Conservation (phyloP, 2,329 filamentous ascomycete species). For the Periconia sp. region DNA sequence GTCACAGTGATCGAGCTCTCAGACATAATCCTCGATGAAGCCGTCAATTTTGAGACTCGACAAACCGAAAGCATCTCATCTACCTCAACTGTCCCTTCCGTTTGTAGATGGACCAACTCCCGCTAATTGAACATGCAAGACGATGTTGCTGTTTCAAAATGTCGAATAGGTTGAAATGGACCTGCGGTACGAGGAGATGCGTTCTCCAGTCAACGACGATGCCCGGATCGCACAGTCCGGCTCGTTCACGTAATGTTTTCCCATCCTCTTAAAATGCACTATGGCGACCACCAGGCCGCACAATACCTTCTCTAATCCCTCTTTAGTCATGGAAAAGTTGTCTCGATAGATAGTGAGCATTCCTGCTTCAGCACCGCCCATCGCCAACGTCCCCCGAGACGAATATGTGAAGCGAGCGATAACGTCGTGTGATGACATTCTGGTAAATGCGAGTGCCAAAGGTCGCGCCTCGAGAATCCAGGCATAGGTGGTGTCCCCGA, state of each 20-base stretch:
- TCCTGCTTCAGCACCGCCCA: conserved; percentile 34
- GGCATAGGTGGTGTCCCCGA: conserved; percentile 24
- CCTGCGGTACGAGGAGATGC: conserved; percentile 6
- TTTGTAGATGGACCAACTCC: too few relatives aligned
- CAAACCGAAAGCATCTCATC: too few relatives aligned
- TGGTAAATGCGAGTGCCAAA: conserved; percentile 28
- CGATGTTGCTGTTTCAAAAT: too few relatives aligned
- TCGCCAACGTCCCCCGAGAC: conserved; percentile 27
- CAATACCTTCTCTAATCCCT: conserved; percentile 34
- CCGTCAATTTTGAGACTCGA: too few relatives aligned
- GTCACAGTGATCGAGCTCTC: too few relatives aligned
- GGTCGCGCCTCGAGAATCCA: conserved; percentile 34
- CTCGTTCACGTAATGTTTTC: conserved; percentile 20
- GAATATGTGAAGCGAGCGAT: conserved; percentile 42
- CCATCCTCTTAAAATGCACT: conserved; percentile 37
- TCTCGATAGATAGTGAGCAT: conserved; percentile 34
- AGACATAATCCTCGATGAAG: too few relatives aligned
- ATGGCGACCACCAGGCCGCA: conserved; percentile 35
- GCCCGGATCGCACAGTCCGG: conserved; percentile 1
- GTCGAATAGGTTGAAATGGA: conserved; percentile 5
- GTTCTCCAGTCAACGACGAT: conserved; percentile 3
- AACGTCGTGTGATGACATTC: conserved; percentile 18
- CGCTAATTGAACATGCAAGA: too few relatives aligned
- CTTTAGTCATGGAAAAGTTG: conserved; percentile 22
- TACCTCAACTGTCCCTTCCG: too few relatives aligned